Percentiles rank a stretch among this genome's conserved stretches.
Evolutionary conservation across 331 rosid species (phyloP).

Genomic region (Acacia concinna): DNA sequence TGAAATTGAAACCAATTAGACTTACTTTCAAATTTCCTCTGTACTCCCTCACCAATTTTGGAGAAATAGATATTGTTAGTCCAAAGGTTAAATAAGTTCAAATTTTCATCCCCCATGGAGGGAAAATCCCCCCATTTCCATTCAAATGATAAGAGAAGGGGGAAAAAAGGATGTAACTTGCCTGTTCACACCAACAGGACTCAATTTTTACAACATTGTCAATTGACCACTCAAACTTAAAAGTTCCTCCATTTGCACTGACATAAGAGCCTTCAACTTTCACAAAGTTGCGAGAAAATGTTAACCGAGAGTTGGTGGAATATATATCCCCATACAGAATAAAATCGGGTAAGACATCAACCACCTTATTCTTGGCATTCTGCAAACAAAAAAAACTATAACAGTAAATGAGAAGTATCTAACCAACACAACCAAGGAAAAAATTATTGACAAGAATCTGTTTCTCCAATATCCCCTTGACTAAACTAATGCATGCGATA

Average conservation of each 20-base stretch:
- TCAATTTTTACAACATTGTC: slow-evolving; percentile 48
- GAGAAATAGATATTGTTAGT: background rate
- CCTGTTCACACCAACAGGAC: slow-evolving; percentile 58
- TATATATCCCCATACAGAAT: slow-evolving; percentile 41
- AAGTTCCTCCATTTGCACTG: slow-evolving; percentile 38
- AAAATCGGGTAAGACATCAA: slow-evolving; percentile 56
- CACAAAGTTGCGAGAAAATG: slow-evolving; percentile 51
- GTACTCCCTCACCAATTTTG: background rate
- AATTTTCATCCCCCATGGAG: background rate
- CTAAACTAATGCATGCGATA: slow-evolving; percentile 10
- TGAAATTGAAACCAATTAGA: background rate
- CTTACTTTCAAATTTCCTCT: background rate
- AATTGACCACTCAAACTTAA: slow-evolving; percentile 51
- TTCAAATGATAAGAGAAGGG: background rate
- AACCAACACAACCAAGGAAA: slow-evolving; percentile 5
- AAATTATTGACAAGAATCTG: background rate
- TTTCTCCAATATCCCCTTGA: slow-evolving; percentile 3
- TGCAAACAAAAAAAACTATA: slow-evolving; percentile 40
- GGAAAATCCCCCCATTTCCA: background rate
- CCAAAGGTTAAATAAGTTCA: background rate
- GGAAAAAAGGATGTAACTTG: slow-evolving; percentile 24
- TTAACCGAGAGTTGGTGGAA: slow-evolving; percentile 43
- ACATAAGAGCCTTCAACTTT: slow-evolving; percentile 46
- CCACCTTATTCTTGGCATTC: slow-evolving; percentile 46
- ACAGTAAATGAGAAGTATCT: slow-evolving; percentile 6